Conservation (phyloP, 2,329 filamentous ascomycete genomes). For the Colletotrichum sp. region DNA sequence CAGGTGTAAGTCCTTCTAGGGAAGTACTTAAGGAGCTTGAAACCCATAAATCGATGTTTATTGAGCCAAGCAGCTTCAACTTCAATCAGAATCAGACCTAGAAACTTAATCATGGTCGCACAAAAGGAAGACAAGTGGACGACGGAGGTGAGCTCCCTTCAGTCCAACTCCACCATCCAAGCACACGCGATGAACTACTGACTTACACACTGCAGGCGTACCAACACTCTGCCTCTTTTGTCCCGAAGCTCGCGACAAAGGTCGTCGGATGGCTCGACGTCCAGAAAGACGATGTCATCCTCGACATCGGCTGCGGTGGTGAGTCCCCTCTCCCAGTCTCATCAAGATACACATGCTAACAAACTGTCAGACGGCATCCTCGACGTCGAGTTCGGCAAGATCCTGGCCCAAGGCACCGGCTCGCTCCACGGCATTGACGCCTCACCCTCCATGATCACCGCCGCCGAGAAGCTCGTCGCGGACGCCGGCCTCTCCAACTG, state of each 20-base stretch:
- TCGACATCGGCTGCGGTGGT: slow-evolving; percentile 71
- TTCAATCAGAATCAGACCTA: not conserved
- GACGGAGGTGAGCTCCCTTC: slow-evolving; percentile 34
- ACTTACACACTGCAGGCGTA: slow-evolving; percentile 52
- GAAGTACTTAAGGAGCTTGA: not conserved
- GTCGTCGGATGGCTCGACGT: slow-evolving; percentile 64
- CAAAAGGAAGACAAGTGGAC: slow-evolving; percentile 43
- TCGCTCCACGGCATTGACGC: slow-evolving; percentile 63
- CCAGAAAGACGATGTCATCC: slow-evolving; percentile 60
- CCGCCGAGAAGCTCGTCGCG: slow-evolving; percentile 48
- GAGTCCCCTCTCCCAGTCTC: not conserved
- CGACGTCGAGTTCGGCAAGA: slow-evolving; percentile 56
- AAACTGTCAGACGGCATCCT: slow-evolving; percentile 58
- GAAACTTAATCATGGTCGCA: slow-evolving; percentile 22
- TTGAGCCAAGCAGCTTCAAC: accelerated
- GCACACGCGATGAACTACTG: not conserved
- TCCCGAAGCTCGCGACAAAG: slow-evolving; percentile 65
- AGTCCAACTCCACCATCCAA: accelerated
- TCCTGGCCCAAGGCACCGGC: slow-evolving; percentile 50
- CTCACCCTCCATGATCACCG: slow-evolving; percentile 63
- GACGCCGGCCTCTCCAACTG: slow-evolving; percentile 37
- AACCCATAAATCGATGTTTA: too few species aligned
- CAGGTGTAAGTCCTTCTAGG: not conserved
- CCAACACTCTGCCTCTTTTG: slow-evolving; percentile 66
- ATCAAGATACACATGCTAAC: not conserved